phyloP scores from a whole-genome alignment of 345 rosid genomes.

The Hirschfeldia incana region DNA sequence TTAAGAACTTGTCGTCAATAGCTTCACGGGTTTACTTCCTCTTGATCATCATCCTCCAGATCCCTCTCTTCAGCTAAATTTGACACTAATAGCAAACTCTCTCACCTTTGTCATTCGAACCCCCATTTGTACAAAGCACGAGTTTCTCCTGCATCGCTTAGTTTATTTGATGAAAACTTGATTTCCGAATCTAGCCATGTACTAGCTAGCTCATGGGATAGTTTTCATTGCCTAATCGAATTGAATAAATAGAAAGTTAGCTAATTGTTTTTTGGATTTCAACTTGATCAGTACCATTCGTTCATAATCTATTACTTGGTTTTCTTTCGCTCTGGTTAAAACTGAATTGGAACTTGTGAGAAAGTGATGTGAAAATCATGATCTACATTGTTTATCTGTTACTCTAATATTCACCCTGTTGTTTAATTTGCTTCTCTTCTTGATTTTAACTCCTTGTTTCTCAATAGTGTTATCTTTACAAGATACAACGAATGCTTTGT shows the following conservation, averaged over 20 bases:
- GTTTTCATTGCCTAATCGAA: no score
- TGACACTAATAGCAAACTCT: background rate
- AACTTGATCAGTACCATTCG: no score
- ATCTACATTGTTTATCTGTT: background rate
- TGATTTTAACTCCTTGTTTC: no score
- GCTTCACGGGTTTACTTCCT: slow-evolving; percentile 78
- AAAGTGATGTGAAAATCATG: background rate
- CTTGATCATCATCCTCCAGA: slow-evolving; percentile 78
- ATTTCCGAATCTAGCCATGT: background rate
- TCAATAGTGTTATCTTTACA: no score
- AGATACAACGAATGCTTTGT: no score
- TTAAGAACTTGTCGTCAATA: slow-evolving; percentile 46
- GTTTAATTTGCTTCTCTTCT: background rate
- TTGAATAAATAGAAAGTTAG: no score
- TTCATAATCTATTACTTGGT: no score
- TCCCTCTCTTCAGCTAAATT: slow-evolving; percentile 85
- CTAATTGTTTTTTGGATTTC: no score
- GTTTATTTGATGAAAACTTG: background rate
- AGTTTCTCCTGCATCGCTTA: background rate
- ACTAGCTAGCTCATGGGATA: no score
- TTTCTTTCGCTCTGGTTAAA: no score
- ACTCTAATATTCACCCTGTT: background rate
- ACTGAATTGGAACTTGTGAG: background rate
- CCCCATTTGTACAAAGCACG: background rate
- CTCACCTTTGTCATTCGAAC: slow-evolving; percentile 3